These are phyloP conservation scores for Aspergillus bombycis DNA, from an alignment of 2,329 filamentous ascomycete genomes.

Conservation along the genomic window DNA sequence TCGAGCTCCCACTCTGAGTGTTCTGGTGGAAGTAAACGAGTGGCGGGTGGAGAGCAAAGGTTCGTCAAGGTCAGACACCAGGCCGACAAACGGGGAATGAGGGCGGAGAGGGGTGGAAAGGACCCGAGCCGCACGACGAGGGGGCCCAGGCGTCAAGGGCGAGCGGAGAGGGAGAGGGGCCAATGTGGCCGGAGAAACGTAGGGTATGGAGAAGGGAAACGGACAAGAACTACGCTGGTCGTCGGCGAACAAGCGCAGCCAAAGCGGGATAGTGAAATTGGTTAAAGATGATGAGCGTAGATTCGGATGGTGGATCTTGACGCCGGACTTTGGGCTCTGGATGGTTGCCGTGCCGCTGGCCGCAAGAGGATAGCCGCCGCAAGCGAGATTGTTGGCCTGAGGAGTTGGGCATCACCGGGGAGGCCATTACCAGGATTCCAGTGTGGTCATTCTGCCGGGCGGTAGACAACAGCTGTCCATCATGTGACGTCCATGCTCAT, in stretches of 20 bases:
- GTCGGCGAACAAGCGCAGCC: conserved; percentile 18
- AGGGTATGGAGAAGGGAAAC: conserved; percentile 5
- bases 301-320: conserved; percentile 35
- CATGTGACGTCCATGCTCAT: neutral
- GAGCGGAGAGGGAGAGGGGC: conserved; percentile 10
- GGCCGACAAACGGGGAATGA: conserved; percentile 27
- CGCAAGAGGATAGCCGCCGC: conserved; percentile 44
- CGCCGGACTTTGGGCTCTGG: conserved; percentile 37
- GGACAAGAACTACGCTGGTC: conserved; percentile 1
- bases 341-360: conserved; percentile 37
- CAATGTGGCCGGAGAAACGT: neutral
- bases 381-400: conserved; percentile 37
- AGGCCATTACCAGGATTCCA: neutral
- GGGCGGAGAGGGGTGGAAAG: conserved; percentile 34
- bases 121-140: conserved; percentile 28
- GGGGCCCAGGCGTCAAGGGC: conserved; percentile 16
- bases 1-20: neutral
- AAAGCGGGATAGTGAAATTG: conserved; percentile 11
- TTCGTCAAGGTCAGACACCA: conserved; percentile 19
- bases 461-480: neutral
- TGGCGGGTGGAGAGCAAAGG: conserved; percentile 5
- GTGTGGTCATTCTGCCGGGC: neutral
- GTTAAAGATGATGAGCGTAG: conserved; percentile 25
- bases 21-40: conserved; percentile 3
- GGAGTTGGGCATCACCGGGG: neutral